A percentile compares a stretch with the other conserved stretches of the same genome.
phyloP scores from a whole-genome alignment of 2,329 filamentous ascomycete species.

The Fusarium nelsonii region DNA sequence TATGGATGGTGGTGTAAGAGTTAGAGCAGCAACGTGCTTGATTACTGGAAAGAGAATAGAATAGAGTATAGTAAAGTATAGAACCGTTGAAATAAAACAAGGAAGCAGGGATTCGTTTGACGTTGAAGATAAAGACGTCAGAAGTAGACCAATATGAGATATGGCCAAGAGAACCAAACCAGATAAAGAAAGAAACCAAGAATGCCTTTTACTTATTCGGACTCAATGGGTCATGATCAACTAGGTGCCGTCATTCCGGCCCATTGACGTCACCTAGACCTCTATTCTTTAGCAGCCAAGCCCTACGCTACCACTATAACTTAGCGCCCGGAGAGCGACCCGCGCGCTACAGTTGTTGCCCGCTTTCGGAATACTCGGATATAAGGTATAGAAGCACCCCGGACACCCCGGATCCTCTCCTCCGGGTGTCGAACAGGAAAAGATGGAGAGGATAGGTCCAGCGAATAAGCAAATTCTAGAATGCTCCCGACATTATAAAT shows the following conservation, averaged over 20 bases:
- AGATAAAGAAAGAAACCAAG: constrained; percentile 25
- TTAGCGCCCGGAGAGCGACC: constrained; percentile 15
- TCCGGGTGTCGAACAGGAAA: not conserved
- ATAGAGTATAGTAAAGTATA: constrained; percentile 1
- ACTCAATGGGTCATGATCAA: constrained; percentile 31
- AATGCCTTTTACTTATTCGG: constrained; percentile 10
- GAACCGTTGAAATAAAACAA: constrained; percentile 13
- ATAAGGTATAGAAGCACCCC: not conserved
- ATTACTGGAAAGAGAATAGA: constrained; percentile 6
- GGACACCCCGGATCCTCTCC: constrained; percentile 1
- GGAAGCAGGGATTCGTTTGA: constrained; percentile 6
- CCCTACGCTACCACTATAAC: constrained; percentile 21
- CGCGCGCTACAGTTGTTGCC: not conserved
- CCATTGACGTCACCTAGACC: constrained; percentile 39
- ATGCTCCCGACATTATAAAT: constrained; percentile 8
- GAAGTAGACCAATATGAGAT: constrained; percentile 20
- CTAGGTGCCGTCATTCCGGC: constrained; percentile 34
- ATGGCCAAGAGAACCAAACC: constrained; percentile 14
- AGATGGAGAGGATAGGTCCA: not conserved
- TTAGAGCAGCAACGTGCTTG: constrained; percentile 3
- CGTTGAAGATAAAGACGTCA: constrained; percentile 36
- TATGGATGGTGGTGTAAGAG: constrained; percentile 3
- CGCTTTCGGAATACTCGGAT: constrained; percentile 26
- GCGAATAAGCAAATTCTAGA: constrained; percentile 24
- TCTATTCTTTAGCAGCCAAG: constrained; percentile 10